Evolutionary conservation across 2,329 filamentous ascomycete species (phyloP), one percentile per base, ranked within the genome.

Genomic region (Drechslerella coelobrocha): DNA sequence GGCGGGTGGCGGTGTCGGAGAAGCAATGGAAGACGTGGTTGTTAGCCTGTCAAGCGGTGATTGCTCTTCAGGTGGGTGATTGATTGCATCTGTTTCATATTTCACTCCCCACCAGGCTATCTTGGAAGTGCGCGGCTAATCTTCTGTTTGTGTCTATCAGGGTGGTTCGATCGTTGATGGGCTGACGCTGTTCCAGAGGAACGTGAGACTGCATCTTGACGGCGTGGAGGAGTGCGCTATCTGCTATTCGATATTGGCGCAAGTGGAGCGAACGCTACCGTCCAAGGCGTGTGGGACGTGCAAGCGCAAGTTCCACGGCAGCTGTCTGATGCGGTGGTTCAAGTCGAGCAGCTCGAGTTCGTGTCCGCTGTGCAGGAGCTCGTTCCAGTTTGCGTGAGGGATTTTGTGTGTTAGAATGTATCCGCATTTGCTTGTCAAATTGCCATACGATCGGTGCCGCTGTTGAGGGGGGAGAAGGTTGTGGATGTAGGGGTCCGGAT

Each of bases 251-350:
- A 92, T 99, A 77, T 91, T 99, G 73, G 91, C 91, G 17, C 86
- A 86, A 6, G 75, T 74, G 10, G 92, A 97, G 78, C 90, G 90
- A 82, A 89, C 89, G 79, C 86, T 96, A 78, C 94, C 94, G 0
- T 93, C 94, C 78, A 97, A 97, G 83, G 84, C 86, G 60, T 99
- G 94, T 79, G 83, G 85, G 50, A 97, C 93, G 1, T 99, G 94
- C 83, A 93, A 92, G 82, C 93, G 99, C 79, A 82, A 90, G 57
- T 99, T 97, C 82, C 94, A 99, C 79, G 85, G 88, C 0, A 85
- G 86, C 1, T 99, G 94, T 80, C 80, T 99, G 80, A 96, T 91
- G 82, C 92, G 93, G 80, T 99, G 94, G 94, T 97, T 99, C 82
- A 90, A 91, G 83, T 93, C 85, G 75, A 96, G 92, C 78, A 95